Conservation (phyloP, 2,329 filamentous ascomycete species). For the Ophiostoma quercus region DNA sequence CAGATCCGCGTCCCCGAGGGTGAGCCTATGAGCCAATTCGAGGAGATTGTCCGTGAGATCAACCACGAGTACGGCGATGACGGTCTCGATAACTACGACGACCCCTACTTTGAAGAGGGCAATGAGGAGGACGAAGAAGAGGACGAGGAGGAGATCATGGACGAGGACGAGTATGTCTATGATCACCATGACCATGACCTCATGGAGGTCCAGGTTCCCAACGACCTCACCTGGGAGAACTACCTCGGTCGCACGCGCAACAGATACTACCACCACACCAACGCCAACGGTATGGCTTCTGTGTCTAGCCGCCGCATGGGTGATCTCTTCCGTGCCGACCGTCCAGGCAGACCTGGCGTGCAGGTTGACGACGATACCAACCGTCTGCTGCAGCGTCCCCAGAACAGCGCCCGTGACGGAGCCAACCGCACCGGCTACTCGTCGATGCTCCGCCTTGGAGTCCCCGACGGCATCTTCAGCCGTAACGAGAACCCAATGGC, state of each 20-base stretch:
- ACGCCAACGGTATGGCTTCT: conserved; percentile 35
- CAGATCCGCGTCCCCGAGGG: conserved; percentile 47
- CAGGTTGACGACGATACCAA: conserved; percentile 74
- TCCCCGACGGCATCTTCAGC: conserved; percentile 45
- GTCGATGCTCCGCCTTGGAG: conserved; percentile 48
- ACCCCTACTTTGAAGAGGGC: conserved; percentile 50
- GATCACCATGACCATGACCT: conserved; percentile 51
- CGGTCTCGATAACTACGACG: conserved; percentile 47
- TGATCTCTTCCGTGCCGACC: conserved; percentile 48
- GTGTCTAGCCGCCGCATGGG: conserved; percentile 35
- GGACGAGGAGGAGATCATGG: conserved; percentile 67
- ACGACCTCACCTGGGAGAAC: conserved; percentile 33
- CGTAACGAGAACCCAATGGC: conserved; percentile 44
- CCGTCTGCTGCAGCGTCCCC: conserved; percentile 65
- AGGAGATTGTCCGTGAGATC: conserved; percentile 25
- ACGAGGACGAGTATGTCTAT: conserved; percentile 61
- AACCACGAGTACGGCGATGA: conserved; percentile 34
- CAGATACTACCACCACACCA: conserved; percentile 35
- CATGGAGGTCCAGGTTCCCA: conserved; percentile 38
- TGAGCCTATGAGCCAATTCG: conserved; percentile 48
- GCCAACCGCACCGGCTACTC: conserved; percentile 38
- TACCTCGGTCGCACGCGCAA: conserved; percentile 38
- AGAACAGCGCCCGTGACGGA: conserved; percentile 40
- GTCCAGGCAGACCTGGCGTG: conserved; percentile 46
- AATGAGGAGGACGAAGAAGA: conserved; percentile 60